These are phyloP conservation scores for Phytophthora tentaculata DNA, from an alignment of 352 stramenopile genomes.

Conservation along the genomic window DNA sequence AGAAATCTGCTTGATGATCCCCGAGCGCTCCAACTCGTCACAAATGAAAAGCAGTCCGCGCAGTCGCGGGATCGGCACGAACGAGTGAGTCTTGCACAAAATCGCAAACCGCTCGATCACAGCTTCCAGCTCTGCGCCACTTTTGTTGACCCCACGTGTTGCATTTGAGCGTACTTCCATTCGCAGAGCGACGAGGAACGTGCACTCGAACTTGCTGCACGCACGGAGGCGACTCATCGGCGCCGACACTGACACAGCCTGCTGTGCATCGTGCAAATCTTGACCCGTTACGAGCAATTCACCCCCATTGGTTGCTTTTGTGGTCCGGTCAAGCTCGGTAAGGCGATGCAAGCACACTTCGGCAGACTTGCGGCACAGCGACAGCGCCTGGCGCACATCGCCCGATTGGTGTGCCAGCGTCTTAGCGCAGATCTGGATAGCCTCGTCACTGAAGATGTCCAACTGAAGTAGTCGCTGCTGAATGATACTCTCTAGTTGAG, in stretches of 20 bases:
- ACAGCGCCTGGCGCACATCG: constrained; percentile 69
- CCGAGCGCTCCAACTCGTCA: constrained; percentile 69
- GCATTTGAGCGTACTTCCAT: constrained; percentile 61
- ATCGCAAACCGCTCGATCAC: constrained; percentile 70
- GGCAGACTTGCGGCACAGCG: constrained; percentile 67
- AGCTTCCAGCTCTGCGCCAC: constrained; percentile 59
- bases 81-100: constrained; percentile 71
- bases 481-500: constrained; percentile 72
- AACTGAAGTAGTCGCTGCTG: constrained; percentile 62
- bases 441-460: constrained; percentile 63
- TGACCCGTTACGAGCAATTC: constrained; percentile 52
- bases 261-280: constrained; percentile 62
- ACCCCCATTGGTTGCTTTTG: background rate
- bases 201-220: constrained; percentile 78
- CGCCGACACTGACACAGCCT: constrained; percentile 58
- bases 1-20: constrained; percentile 56
- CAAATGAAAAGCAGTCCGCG: constrained; percentile 63
- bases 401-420: constrained; percentile 70
- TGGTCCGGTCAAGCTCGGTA: background rate
- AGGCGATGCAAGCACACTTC: constrained; percentile 63
- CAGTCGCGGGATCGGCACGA: constrained; percentile 60
- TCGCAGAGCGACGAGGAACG: constrained; percentile 68
- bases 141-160: constrained; percentile 31
- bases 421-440: constrained; percentile 73
- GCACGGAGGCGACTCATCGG: constrained; percentile 57